Base-by-base conservation (phyloP, 2,329 filamentous ascomycete genomes). In the Hypoxylon sp. region DNA sequence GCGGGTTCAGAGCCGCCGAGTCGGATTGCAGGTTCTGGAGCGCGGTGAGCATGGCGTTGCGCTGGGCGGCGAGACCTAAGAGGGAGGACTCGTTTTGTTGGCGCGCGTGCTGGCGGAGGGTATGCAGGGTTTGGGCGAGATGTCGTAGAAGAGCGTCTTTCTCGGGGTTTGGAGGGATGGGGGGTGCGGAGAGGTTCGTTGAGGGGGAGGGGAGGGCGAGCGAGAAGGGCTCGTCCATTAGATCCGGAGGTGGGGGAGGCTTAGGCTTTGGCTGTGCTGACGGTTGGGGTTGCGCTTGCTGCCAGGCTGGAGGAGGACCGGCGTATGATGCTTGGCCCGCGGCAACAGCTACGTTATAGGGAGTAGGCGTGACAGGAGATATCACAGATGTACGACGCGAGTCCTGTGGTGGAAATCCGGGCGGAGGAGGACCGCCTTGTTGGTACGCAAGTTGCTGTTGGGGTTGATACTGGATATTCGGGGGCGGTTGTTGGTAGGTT, bases 121-220 rank as follows among this genome's bases (percentile, higher is more conserved):
- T 83, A 60, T 90, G 85, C 2, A 98, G 83, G 0, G 90, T 88
- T 62, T 87, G 84, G 37, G 91, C 94, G 31, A 98, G 87, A 48
- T 94, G 92, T 58, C 87, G 87, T 2, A 97, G 86, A 14, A 98
- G 87, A 19, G 92, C 91, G 79, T 98, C 94, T 78, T 97, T 98
- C 80, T 98, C 94, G 0, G 96, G 96, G 75, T 99, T 99, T 0
- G 94, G 94, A 0, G 96, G 95, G 33, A 98, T 94, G 0, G 95
- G 94, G 0, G 96, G 95, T 0, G 94, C 89, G 5, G 91, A 86
- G 6, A 89, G 78, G 22, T 85, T 82, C 24, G 51, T 56, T 33
- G 83, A 81, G 3, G 82, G 78, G 1, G 83, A 80, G 2, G 87
- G 84, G 11, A 87, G 81, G 14, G 83, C 74, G 24, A 88, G 79